These are phyloP conservation scores for Quercus tomentella DNA, from an alignment of 331 rosid genomes.

Conservation along the genomic window DNA sequence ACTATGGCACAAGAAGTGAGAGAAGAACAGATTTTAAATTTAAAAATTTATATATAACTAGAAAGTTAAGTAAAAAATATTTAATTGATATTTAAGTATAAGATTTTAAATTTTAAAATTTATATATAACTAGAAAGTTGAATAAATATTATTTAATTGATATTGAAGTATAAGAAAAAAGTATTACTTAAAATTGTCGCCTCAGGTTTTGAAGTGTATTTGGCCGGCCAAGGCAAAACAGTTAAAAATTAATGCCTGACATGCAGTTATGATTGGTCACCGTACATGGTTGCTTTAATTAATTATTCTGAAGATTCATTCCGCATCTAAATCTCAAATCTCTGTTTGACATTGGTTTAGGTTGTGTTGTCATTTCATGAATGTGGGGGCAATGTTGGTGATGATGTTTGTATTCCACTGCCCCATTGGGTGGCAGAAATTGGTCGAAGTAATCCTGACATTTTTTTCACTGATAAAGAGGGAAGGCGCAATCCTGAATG, in stretches of 20 bases:
- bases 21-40: too few species aligned
- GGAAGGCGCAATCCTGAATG: conserved; percentile 98
- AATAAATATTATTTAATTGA: too few species aligned
- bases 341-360: conserved; percentile 35
- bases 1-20: too few species aligned
- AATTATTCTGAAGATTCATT: not conserved
- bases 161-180: too few species aligned
- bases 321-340: not conserved
- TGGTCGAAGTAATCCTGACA: conserved; percentile 91
- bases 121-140: too few species aligned
- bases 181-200: too few species aligned
- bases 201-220: too few species aligned
- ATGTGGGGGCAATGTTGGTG: conserved; percentile 98
- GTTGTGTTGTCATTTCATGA: conserved; percentile 95
- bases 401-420: conserved; percentile 90
- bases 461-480: conserved; percentile 90
- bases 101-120: too few species aligned
- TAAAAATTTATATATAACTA: too few species aligned
- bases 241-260: not conserved
- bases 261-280: not conserved
- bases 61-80: too few species aligned
- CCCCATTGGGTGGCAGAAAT: conserved; percentile 99
- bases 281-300: not conserved
- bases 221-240: not conserved
- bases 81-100: too few species aligned